A percentile compares a stretch with the other conserved stretches of the same genome.
Conservation (phyloP, 495 filamentous ascomycete species). For the Platismatia glauca region DNA sequence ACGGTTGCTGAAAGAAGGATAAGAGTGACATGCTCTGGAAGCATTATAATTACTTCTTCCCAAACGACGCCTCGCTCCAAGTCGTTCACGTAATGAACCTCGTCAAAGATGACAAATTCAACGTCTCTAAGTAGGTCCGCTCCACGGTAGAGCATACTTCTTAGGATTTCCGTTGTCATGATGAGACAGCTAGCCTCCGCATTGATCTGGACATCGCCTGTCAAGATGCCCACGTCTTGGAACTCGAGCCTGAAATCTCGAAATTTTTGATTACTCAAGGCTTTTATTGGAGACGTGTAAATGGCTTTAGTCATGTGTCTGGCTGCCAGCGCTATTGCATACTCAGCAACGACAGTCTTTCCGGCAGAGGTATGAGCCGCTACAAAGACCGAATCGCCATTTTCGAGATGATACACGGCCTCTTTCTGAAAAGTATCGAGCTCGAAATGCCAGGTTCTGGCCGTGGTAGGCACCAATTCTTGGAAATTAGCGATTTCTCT, state of each 20-base stretch:
- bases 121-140: slow-evolving; percentile 95
- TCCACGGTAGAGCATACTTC: slow-evolving; percentile 96
- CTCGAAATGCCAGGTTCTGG: slow-evolving; percentile 91
- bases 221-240: slow-evolving; percentile 93
- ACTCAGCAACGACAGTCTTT: slow-evolving; percentile 97
- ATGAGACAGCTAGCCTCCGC: slow-evolving; percentile 97
- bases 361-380: slow-evolving; percentile 98
- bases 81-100: slow-evolving; percentile 98
- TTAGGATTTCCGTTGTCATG: slow-evolving; percentile 97
- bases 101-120: slow-evolving; percentile 98
- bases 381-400: slow-evolving; percentile 95
- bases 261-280: slow-evolving; percentile 97
- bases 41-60: slow-evolving; percentile 99
- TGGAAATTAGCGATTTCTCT: slow-evolving; percentile 82
- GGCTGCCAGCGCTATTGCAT: slow-evolving; percentile 88
- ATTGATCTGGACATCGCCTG: slow-evolving; percentile 96
- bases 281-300: slow-evolving; percentile 98
- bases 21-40: slow-evolving; percentile 90
- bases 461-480: slow-evolving; percentile 93
- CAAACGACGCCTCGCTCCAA: slow-evolving; percentile 95
- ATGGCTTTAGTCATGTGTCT: slow-evolving; percentile 99
- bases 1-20: slow-evolving; percentile 95
- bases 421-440: slow-evolving; percentile 98
- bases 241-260: slow-evolving; percentile 84
- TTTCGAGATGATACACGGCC: slow-evolving; percentile 93